Evolutionary conservation across 2,329 filamentous ascomycete species (phyloP).

Genomic region (Dactylellina drechsleri): DNA sequence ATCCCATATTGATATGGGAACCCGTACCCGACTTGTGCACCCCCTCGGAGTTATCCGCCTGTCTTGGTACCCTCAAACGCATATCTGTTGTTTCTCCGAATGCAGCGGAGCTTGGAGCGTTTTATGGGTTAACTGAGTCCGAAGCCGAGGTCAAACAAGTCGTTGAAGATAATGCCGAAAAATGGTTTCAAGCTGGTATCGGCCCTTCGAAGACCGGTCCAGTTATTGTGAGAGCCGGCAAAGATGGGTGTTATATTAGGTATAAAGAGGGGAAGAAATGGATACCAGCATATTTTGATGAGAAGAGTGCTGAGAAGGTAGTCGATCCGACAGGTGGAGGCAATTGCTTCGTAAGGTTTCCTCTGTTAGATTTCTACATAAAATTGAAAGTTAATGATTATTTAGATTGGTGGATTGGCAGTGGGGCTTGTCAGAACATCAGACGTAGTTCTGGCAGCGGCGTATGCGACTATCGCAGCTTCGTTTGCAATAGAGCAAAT

Average conservation of each 20-base stretch:
- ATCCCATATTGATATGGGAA: slow-evolving; percentile 84
- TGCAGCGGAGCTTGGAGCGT: slow-evolving; percentile 84
- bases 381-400: slow-evolving; percentile 55
- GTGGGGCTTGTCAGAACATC: slow-evolving; percentile 69
- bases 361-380: slow-evolving; percentile 8
- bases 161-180: slow-evolving; percentile 62
- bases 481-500: slow-evolving; percentile 96
- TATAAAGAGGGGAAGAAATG: slow-evolving; percentile 71
- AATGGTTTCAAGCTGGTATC: slow-evolving; percentile 60
- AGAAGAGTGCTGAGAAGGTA: slow-evolving; percentile 66
- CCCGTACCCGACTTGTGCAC: slow-evolving; percentile 89
- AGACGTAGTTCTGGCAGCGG: slow-evolving; percentile 74
- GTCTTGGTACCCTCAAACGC: slow-evolving; percentile 64
- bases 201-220: slow-evolving; percentile 61
- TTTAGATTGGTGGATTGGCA: slow-evolving; percentile 65
- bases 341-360: slow-evolving; percentile 79
- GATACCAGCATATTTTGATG: slow-evolving; percentile 79
- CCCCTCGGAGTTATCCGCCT: slow-evolving; percentile 69
- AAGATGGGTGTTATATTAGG: slow-evolving; percentile 70
- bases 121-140: slow-evolving; percentile 72
- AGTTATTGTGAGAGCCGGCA: slow-evolving; percentile 76
- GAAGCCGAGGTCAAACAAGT: slow-evolving; percentile 61
- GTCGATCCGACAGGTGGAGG: slow-evolving; percentile 95
- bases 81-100: slow-evolving; percentile 79
- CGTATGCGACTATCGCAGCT: slow-evolving; percentile 82